phyloP scores from a whole-genome alignment of 495 filamentous ascomycete species.

The Xylaria nigripes region DNA sequence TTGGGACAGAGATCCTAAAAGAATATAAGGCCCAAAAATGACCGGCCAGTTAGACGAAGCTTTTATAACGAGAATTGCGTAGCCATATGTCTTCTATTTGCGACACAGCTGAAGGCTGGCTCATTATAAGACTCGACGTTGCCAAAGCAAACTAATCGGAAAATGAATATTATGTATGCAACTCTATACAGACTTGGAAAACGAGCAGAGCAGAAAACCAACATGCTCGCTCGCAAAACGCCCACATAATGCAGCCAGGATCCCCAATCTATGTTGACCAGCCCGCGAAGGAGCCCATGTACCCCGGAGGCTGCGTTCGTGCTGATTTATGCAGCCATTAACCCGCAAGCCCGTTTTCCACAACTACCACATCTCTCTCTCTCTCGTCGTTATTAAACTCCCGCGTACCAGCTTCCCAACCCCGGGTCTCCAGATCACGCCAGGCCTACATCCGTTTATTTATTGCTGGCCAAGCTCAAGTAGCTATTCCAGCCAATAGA shows the following conservation, averaged over 20 bases:
- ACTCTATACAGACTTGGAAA: slow-evolving; percentile 4
- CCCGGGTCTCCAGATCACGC: not conserved
- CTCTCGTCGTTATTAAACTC: not conserved
- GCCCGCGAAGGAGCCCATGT: not conserved
- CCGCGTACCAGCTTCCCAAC: not conserved
- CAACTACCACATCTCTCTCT: not conserved
- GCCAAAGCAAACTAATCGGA: not conserved
- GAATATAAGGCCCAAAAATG: not conserved
- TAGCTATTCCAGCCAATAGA: slow-evolving; percentile 91
- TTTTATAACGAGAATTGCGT: not conserved
- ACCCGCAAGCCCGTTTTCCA: not conserved
- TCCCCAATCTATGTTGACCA: slow-evolving; percentile 3
- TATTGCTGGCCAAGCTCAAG: slow-evolving; percentile 49
- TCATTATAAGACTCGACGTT: not conserved
- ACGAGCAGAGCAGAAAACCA: slow-evolving; percentile 1
- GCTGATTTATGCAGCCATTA: not conserved
- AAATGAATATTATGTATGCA: not conserved
- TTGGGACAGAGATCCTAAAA: not conserved
- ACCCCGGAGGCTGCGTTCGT: not conserved
- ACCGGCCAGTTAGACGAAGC: not conserved
- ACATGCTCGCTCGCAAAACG: slow-evolving; percentile 5
- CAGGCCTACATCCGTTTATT: not conserved
- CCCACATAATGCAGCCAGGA: slow-evolving; percentile 5
- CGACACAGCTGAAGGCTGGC: not conserved
- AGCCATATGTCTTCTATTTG: not conserved